phyloP scores from a whole-genome alignment of 2,329 filamentous ascomycete species.

The Hypoxylon sp. region DNA sequence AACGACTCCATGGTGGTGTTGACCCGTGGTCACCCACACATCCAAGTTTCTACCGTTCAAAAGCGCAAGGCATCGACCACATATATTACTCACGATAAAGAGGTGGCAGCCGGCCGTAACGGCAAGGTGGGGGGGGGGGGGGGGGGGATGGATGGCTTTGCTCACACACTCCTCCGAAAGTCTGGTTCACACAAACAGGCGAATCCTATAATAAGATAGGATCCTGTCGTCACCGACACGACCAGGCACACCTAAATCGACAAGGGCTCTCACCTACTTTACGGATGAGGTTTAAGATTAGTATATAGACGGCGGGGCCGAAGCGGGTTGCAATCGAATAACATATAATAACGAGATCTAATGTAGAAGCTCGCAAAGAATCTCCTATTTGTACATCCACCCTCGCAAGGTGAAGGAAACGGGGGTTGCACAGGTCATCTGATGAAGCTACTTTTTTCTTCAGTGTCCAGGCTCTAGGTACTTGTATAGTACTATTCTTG shows the following conservation, averaged over 20 bases:
- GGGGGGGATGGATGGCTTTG: conserved; percentile 37
- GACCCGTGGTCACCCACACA: conserved; percentile 42
- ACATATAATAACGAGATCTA: conserved; percentile 32
- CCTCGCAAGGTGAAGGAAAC: conserved; percentile 17
- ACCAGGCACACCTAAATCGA: conserved; percentile 36
- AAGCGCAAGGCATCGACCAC: conserved; percentile 37
- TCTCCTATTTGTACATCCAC: conserved; percentile 19
- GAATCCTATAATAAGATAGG: conserved; percentile 39
- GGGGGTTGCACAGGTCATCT: conserved; percentile 22
- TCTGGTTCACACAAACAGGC: conserved; percentile 34
- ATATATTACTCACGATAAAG: conserved; percentile 41
- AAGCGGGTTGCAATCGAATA: conserved; percentile 21
- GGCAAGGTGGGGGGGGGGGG: conserved; percentile 36
- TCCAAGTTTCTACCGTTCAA: conserved; percentile 33
- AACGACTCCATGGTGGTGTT: conserved; percentile 49
- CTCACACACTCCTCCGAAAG: conserved; percentile 27
- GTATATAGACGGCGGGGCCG: conserved; percentile 18
- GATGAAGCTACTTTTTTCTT: conserved; percentile 17
- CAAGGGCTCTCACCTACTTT: conserved; percentile 41
- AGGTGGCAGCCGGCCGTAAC: conserved; percentile 31
- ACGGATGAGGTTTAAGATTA: conserved; percentile 39
- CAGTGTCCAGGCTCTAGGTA: not conserved
- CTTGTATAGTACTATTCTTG: conserved; percentile 18
- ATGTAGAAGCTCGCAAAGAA: conserved; percentile 35
- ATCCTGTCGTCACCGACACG: conserved; percentile 42